Percentiles rank a stretch among this genome's conserved stretches.
Evolutionary conservation across 768 basidiomycete genomes (phyloP).

Genomic region (Hygrophoropsis aurantiaca): DNA sequence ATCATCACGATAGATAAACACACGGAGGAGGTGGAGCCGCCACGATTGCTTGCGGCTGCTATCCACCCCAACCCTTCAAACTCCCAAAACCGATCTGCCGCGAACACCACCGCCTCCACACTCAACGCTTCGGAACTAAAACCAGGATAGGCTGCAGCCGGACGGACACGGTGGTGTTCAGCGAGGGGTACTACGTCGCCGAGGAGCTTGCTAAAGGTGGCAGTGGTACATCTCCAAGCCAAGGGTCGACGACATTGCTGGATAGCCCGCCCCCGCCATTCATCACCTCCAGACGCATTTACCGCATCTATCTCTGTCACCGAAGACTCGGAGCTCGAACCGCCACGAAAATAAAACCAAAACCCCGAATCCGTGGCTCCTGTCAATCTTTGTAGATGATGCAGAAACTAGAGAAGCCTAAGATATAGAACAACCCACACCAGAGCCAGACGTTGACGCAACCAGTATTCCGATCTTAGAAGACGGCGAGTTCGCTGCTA

Average conservation of each 20-base stretch:
- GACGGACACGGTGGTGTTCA: conserved; percentile 77
- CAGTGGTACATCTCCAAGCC: not conserved
- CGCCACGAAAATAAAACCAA: too few relatives aligned
- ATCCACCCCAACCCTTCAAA: conserved; percentile 56
- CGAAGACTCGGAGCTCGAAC: not conserved
- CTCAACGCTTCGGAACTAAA: conserved; percentile 8
- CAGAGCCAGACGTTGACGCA: too few relatives aligned
- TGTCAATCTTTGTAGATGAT: too few relatives aligned
- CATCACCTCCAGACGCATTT: too few relatives aligned
- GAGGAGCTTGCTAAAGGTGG: conserved; percentile 37
- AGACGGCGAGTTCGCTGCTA: too few relatives aligned
- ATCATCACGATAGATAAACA: conserved; percentile 25
- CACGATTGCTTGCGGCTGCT: conserved; percentile 40
- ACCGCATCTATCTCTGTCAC: too few relatives aligned
- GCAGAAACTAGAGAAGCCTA: conserved; percentile 4
- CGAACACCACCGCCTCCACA: conserved; percentile 10
- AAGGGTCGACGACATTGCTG: conserved; percentile 5
- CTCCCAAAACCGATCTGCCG: not conserved
- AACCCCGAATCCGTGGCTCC: too few relatives aligned
- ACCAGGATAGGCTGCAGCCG: conserved; percentile 53
- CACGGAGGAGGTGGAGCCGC: conserved; percentile 36
- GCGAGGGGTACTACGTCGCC: conserved; percentile 38
- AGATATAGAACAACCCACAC: too few relatives aligned
- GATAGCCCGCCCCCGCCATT: conserved; percentile 4
- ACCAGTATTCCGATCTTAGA: too few relatives aligned